Percentiles rank a stretch among this genome's conserved stretches.
Conservation (phyloP, 176 grass and related monocot genomes). For the Lolium rigidum region DNA sequence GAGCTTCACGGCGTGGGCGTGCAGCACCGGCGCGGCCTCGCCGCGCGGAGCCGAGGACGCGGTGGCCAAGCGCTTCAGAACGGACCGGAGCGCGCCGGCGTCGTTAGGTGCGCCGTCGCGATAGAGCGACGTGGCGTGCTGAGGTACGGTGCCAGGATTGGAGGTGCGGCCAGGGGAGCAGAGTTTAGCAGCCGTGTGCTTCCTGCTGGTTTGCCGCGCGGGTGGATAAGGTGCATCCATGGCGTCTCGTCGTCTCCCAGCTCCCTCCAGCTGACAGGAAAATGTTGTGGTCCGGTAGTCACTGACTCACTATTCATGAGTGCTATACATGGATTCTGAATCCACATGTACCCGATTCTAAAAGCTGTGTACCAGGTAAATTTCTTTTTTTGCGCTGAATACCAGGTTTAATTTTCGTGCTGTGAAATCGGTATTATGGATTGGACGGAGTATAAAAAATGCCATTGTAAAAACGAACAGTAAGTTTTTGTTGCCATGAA, state of each 20-base stretch:
- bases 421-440: too few relatives aligned
- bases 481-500: too few relatives aligned
- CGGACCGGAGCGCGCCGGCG: background rate
- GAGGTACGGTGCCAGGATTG: background rate
- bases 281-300: background rate
- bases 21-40: background rate
- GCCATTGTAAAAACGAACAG: too few relatives aligned
- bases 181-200: background rate
- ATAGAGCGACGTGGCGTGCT: background rate
- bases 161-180: background rate
- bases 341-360: too few relatives aligned
- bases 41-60: background rate
- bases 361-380: too few relatives aligned
- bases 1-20: conserved; percentile 13
- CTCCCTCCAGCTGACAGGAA: background rate
- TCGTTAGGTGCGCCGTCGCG: background rate
- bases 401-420: too few relatives aligned
- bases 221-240: conserved; percentile 13
- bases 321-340: too few relatives aligned
- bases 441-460: background rate
- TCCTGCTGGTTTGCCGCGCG: background rate
- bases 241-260: background rate
- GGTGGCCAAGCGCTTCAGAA: background rate
- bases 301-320: too few relatives aligned
- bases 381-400: too few relatives aligned